Evolutionary conservation across 2,329 filamentous ascomycete genomes (phyloP).

Genomic region (Neonectria ditissima): DNA sequence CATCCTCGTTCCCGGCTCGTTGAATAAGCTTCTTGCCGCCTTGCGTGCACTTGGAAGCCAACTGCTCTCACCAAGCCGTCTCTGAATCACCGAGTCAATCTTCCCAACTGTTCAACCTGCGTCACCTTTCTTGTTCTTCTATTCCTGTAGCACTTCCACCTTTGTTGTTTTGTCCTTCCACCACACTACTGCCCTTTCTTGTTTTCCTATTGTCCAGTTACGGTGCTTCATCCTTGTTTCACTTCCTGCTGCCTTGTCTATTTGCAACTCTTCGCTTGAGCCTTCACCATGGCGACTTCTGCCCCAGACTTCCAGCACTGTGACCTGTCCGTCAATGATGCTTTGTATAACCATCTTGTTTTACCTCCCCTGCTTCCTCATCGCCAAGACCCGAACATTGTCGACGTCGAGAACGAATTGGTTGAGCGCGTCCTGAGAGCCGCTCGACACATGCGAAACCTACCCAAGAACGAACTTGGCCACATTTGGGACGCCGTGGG

Average conservation of each 20-base stretch:
- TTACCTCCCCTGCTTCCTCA: slow-evolving; percentile 41
- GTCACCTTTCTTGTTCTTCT: neutral
- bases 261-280: neutral
- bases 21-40: neutral
- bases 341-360: slow-evolving; percentile 42
- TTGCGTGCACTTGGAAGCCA: neutral
- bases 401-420: slow-evolving; percentile 30
- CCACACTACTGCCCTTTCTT: neutral
- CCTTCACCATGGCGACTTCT: neutral
- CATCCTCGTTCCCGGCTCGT: neutral
- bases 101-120: neutral
- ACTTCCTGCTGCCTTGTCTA: neutral
- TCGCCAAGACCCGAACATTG: slow-evolving; percentile 31
- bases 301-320: slow-evolving; percentile 6
- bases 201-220: neutral
- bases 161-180: neutral
- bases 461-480: slow-evolving; percentile 26
- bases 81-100: neutral
- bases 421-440: slow-evolving; percentile 32
- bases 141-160: neutral
- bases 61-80: neutral
- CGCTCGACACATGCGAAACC: slow-evolving; percentile 32
- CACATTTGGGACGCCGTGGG: slow-evolving; percentile 33
- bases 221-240: neutral
- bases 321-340: slow-evolving; percentile 29